A percentile compares a stretch with the other conserved stretches of the same genome.
Conservation (phyloP, 805 yeast species). For the Teunomyces panamensis region DNA sequence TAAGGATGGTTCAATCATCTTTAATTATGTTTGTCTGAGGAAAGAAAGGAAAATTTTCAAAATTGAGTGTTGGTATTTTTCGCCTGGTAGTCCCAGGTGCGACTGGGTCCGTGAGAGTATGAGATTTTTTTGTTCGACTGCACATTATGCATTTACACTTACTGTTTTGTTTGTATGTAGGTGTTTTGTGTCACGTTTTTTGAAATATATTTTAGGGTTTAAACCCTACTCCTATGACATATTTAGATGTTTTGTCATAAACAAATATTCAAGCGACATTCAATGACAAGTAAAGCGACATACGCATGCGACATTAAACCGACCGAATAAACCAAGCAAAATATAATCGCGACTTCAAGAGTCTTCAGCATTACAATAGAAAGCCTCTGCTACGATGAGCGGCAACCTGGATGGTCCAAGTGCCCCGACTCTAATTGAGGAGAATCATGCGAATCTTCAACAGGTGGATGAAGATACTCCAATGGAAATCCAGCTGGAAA, state of each 20-base stretch:
- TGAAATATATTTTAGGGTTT: neutral
- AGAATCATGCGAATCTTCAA: neutral
- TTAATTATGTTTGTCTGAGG: conserved; percentile 13
- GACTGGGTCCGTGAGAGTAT: neutral
- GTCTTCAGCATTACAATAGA: neutral
- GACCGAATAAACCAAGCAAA: neutral
- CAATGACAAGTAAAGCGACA: neutral
- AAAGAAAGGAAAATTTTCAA: conserved; percentile 5
- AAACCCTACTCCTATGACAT: neutral
- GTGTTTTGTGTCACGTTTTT: neutral
- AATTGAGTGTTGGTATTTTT: neutral
- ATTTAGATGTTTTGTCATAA: neutral
- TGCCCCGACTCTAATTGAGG: neutral
- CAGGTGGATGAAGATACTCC: neutral
- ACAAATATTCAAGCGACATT: neutral
- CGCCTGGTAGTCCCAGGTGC: conserved; percentile 1
- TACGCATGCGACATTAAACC: neutral
- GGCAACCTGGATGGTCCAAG: neutral
- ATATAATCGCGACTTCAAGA: neutral
- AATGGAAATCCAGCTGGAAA: neutral
- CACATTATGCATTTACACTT: neutral
- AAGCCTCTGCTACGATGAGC: neutral
- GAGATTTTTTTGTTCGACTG: neutral
- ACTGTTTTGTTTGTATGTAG: neutral
- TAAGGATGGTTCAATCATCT: conserved; percentile 97